Conservation (phyloP, 106 monocot genomes). For the Triglochin maritima region DNA sequence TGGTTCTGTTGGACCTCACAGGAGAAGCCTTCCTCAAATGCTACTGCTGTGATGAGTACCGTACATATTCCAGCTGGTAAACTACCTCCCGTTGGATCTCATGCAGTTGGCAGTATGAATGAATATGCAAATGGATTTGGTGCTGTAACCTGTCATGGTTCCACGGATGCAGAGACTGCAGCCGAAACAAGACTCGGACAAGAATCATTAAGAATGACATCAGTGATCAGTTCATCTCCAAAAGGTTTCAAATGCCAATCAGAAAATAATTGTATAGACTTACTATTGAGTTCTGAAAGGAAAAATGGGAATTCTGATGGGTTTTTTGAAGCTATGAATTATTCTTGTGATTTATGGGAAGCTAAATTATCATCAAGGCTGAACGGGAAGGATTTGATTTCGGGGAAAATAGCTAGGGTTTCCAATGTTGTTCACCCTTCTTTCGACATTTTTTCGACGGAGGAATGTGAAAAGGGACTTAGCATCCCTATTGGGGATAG, state of each 20-base stretch:
- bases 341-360: slow-evolving; percentile 8
- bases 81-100: background rate
- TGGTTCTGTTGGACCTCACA: background rate
- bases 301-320: no score
- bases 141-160: no score
- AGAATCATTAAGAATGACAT: background rate
- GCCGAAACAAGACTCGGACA: slow-evolving; percentile 1
- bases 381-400: background rate
- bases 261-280: background rate
- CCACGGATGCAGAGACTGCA: no score
- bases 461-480: no score
- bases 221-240: background rate
- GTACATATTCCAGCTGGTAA: slow-evolving; percentile 4
- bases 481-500: no score
- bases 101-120: background rate
- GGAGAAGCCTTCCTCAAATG: background rate
- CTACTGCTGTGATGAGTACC: slow-evolving; percentile 9
- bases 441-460: no score
- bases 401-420: background rate
- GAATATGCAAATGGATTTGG: no score
- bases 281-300: no score
- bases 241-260: slow-evolving; percentile 4
- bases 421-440: background rate
- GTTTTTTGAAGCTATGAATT: background rate
- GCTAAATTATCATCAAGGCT: background rate